phyloP scores from a whole-genome alignment of 768 basidiomycete genomes.

The Coprinopsis marcescibilis region DNA sequence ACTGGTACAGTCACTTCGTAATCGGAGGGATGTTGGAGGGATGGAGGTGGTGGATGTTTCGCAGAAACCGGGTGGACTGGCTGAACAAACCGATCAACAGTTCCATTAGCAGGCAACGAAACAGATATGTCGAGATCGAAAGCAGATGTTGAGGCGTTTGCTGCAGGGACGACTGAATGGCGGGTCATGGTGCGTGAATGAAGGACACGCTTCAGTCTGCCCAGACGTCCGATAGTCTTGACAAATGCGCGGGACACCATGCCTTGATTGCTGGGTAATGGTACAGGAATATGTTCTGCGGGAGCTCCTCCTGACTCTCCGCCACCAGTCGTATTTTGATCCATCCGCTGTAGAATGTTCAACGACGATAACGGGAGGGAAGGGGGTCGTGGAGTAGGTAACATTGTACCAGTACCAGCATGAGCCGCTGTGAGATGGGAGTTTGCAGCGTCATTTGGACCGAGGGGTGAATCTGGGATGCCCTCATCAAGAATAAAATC shows the following conservation, averaged over 20 bases:
- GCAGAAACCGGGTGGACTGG: background rate
- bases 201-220: conserved; percentile 76
- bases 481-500: conserved; percentile 61
- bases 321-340: conserved; percentile 29
- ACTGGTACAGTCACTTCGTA: background rate
- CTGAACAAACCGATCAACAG: no score
- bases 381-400: conserved; percentile 38
- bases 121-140: conserved; percentile 60
- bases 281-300: conserved; percentile 32
- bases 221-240: conserved; percentile 77
- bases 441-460: conserved; percentile 39
- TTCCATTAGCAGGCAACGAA: no score
- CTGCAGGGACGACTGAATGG: conserved; percentile 27
- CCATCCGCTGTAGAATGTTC: conserved; percentile 60
- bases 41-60: background rate
- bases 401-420: conserved; percentile 29
- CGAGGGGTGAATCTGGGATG: conserved; percentile 22
- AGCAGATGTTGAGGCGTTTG: conserved; percentile 47
- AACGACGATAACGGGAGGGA: conserved; percentile 48
- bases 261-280: conserved; percentile 52
- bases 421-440: conserved; percentile 40
- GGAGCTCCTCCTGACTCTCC: conserved; percentile 18
- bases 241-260: conserved; percentile 71
- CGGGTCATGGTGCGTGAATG: conserved; percentile 37
- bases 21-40: background rate